These are phyloP conservation scores for Nitzschia sp. DNA, from an alignment of 108 stramenopile species.

Conservation along the genomic window DNA sequence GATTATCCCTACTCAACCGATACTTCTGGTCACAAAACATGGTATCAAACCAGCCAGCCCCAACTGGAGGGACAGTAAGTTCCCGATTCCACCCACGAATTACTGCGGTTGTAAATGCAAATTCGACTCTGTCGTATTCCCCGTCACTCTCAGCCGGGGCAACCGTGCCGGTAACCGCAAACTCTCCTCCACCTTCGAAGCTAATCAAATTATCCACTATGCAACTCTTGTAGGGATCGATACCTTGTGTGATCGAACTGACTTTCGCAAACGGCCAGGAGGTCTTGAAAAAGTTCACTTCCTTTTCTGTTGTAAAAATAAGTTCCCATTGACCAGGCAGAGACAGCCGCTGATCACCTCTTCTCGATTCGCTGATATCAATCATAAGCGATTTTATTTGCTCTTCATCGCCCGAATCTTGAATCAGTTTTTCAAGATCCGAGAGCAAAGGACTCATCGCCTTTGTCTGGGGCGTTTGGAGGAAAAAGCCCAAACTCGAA, in stretches of 20 bases:
- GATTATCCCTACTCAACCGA: slow-evolving; percentile 22
- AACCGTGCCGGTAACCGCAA: slow-evolving; percentile 21
- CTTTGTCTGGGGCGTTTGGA: neutral
- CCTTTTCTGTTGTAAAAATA: slow-evolving; percentile 37
- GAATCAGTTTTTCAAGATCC: slow-evolving; percentile 14
- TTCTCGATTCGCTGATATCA: slow-evolving; percentile 20
- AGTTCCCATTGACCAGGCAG: slow-evolving; percentile 32
- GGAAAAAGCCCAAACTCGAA: neutral
- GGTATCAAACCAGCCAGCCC: slow-evolving; percentile 38
- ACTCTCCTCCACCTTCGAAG: slow-evolving; percentile 29
- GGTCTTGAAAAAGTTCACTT: slow-evolving; percentile 38
- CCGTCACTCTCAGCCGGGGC: slow-evolving; percentile 1
- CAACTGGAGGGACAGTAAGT: slow-evolving; percentile 25
- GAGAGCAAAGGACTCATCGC: neutral
- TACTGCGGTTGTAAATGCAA: slow-evolving; percentile 20
- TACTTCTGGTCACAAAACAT: slow-evolving; percentile 27
- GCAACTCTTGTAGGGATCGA: slow-evolving; percentile 14
- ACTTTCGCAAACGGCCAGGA: slow-evolving; percentile 33
- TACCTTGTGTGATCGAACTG: slow-evolving; percentile 12
- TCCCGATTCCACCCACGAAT: slow-evolving; percentile 14
- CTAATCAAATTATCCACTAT: slow-evolving; percentile 20
- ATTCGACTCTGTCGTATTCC: slow-evolving; percentile 27
- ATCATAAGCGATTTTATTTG: slow-evolving; percentile 19
- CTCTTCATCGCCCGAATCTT: slow-evolving; percentile 1
- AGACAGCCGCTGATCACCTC: slow-evolving; percentile 20